Evolutionary conservation across 768 basidiomycete species (phyloP), one percentile per base, ranked within the genome.

Genomic region (Mycena indigotica): DNA sequence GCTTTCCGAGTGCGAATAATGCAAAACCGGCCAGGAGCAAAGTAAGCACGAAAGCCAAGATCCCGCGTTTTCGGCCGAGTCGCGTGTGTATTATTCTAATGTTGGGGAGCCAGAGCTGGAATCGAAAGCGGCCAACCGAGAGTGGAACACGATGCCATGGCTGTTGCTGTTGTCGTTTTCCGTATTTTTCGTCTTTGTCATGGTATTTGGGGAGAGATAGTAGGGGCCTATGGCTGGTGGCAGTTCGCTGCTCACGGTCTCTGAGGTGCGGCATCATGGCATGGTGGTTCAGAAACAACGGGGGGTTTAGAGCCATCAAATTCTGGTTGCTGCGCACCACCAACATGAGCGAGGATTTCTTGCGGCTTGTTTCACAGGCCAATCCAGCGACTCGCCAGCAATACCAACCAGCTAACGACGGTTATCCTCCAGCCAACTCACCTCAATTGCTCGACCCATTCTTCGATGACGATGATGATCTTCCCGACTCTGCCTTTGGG

Each of bases 391-490:
- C n/a, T n/a, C n/a, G n/a, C n/a, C n/a, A n/a, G n/a, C n/a, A n/a
- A n/a, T 76, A 79, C 78, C 82, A 77, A 57, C 75, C 75, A 57
- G 77, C 86, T 15, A 78, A 77, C 68, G 74, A 76, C 66, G 80
- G 81, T 51, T 88, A 89, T 69, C 86, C 87, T 16, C 86, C 87
- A 26, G 76, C 83, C 70, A 66, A 69, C 40, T 73, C 77, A 60
- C 78, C 80, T 56, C 79, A 82, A 68, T 71, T 80, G 57, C 77
- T 93, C 73, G 91, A 93, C 72, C 91, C 89, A n/a, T 93, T 93
- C 71, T 93, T 93, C 72, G 88, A 91, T 70, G 91, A 93, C 69
- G 89, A 88, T 53, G 87, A 89, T 62, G 89, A 91, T 53, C 65
- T 77, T 28, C 83, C 85, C 16, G 87, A 88, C 71, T 85, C 86